Percentiles rank a stretch among this genome's conserved stretches.
Evolutionary conservation across 257 asterid genomes (phyloP).

Genomic region (Thymus quinquecostatus): DNA sequence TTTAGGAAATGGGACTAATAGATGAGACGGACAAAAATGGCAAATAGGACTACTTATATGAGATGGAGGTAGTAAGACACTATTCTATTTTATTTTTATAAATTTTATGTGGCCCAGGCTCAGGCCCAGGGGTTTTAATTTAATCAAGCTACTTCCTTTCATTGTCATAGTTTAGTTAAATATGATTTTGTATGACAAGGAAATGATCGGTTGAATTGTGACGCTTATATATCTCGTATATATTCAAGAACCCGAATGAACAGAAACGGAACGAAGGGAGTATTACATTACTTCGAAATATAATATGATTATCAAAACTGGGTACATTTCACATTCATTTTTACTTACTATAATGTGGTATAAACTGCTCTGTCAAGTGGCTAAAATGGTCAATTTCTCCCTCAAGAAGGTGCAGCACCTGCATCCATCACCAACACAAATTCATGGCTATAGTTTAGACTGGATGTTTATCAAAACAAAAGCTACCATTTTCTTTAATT

Average conservation of each 20-base stretch:
- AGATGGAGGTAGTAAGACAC: no score
- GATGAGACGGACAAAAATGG: no score
- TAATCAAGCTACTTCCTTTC: background rate
- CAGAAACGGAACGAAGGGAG: no score
- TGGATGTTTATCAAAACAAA: background rate
- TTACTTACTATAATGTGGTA: constrained; percentile 58
- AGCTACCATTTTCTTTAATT: background rate
- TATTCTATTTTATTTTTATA: background rate
- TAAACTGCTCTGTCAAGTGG: constrained; percentile 60
- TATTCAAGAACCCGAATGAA: no score
- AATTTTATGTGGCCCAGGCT: no score
- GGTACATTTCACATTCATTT: background rate
- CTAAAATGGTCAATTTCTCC: constrained; percentile 66
- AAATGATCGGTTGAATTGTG: no score
- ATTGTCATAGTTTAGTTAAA: no score
- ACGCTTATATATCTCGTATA: no score
- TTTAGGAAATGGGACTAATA: no score
- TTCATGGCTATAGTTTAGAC: background rate
- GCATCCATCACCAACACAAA: constrained; percentile 25
- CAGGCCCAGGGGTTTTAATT: background rate
- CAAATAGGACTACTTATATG: no score
- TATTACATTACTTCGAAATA: no score
- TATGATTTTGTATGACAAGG: no score
- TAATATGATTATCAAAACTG: background rate
- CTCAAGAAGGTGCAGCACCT: constrained; percentile 76